Percentiles rank a stretch among this genome's conserved stretches.
phyloP scores from a whole-genome alignment of 257 asterid species.

The Solanum rostratum region DNA sequence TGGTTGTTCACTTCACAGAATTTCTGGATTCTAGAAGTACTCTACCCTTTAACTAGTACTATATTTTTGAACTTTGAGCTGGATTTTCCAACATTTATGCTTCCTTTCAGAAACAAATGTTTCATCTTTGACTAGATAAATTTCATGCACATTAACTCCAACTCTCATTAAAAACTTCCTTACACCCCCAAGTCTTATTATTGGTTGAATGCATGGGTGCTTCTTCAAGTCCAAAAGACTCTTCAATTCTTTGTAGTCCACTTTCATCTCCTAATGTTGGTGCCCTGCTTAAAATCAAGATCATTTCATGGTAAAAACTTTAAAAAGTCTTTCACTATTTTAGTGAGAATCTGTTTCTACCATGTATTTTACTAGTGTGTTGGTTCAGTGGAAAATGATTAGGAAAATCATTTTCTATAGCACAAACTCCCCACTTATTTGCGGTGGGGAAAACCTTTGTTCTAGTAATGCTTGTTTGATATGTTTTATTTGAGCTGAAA shows the following conservation, averaged over 20 bases:
- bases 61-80: slow-evolving; percentile 17
- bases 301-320: slow-evolving; percentile 44
- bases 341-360: not conserved
- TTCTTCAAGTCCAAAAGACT: slow-evolving; percentile 10
- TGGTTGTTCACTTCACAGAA: slow-evolving; percentile 1
- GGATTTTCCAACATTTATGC: slow-evolving; percentile 28
- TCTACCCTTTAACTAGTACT: not conserved
- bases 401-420: not conserved
- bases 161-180: not conserved
- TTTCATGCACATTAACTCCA: not conserved
- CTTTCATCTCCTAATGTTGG: slow-evolving; percentile 50
- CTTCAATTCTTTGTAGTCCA: slow-evolving; percentile 33
- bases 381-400: not conserved
- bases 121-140: not conserved
- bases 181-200: not conserved
- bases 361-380: not conserved
- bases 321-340: not conserved
- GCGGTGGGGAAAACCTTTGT: not conserved
- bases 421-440: not conserved
- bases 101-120: not conserved
- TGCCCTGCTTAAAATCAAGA: slow-evolving; percentile 63
- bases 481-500: not conserved
- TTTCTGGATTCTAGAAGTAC: slow-evolving; percentile 16
- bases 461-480: not conserved
- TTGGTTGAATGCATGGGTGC: slow-evolving; percentile 8